These are phyloP conservation scores for Russula abietina DNA, from an alignment of 768 basidiomycete genomes.

Conservation along the genomic window DNA sequence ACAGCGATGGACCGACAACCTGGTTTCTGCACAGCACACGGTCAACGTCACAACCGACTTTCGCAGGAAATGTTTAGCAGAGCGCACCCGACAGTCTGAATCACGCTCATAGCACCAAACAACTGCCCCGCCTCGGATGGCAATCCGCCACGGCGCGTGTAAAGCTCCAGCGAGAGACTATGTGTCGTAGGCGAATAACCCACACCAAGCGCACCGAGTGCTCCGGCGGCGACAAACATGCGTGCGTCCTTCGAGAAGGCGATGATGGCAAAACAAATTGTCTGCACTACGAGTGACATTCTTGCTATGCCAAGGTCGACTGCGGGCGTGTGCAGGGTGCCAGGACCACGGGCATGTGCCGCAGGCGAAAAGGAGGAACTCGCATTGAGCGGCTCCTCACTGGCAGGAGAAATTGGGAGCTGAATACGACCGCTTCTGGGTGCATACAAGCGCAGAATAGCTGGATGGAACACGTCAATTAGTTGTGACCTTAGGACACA, in stretches of 20 bases:
- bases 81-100: slow-evolving; percentile 59
- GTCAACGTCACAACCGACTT: not conserved
- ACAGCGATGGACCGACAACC: slow-evolving; percentile 66
- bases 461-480: slow-evolving; percentile 32
- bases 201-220: slow-evolving; percentile 50
- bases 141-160: slow-evolving; percentile 42
- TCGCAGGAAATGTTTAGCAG: not conserved
- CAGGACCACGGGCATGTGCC: slow-evolving; percentile 11
- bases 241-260: slow-evolving; percentile 41
- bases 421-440: slow-evolving; percentile 34
- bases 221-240: slow-evolving; percentile 46
- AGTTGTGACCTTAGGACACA: not conserved
- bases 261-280: slow-evolving; percentile 40
- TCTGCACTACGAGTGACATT: slow-evolving; percentile 40
- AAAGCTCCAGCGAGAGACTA: slow-evolving; percentile 66
- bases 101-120: slow-evolving; percentile 74
- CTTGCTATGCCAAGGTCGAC: slow-evolving; percentile 72
- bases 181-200: slow-evolving; percentile 65
- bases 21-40: slow-evolving; percentile 38
- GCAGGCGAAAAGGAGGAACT: not conserved
- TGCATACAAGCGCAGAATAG: slow-evolving; percentile 49
- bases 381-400: slow-evolving; percentile 27
- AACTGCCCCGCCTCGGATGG: slow-evolving; percentile 58
- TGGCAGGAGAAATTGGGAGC: slow-evolving; percentile 25
- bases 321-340: slow-evolving; percentile 29